A percentile compares a stretch with the other conserved stretches of the same genome.
phyloP scores from a whole-genome alignment of 2,329 filamentous ascomycete species.

The Ceratocystis lukuohia region DNA sequence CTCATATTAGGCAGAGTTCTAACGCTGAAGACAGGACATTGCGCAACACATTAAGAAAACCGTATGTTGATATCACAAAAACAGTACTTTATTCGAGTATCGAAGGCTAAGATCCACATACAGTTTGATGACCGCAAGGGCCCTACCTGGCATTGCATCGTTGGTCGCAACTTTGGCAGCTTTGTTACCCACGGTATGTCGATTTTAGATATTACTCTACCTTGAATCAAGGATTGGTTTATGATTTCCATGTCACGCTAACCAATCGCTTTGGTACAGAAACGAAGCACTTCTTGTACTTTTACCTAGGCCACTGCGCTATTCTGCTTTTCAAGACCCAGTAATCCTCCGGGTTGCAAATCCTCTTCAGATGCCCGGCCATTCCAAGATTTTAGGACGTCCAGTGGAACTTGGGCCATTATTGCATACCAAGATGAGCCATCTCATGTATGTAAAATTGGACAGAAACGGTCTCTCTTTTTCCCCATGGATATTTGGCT shows the following conservation, averaged over 20 bases:
- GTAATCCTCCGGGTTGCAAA: conserved; percentile 35
- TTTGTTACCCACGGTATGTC: conserved; percentile 88
- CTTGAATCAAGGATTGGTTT: neutral
- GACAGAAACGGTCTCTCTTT: no score
- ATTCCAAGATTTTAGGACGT: neutral
- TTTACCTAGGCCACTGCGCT: conserved; percentile 96
- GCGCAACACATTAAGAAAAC: conserved; percentile 92
- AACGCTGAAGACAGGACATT: conserved; percentile 54
- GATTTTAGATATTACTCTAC: neutral
- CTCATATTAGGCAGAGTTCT: neutral
- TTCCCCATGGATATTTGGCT: no score
- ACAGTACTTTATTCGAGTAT: neutral
- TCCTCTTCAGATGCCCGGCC: neutral
- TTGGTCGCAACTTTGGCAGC: conserved; percentile 95
- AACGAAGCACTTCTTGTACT: conserved; percentile 99
- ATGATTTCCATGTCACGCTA: neutral
- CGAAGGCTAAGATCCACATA: neutral
- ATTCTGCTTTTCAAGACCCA: conserved; percentile 99
- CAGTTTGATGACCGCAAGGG: conserved; percentile 96
- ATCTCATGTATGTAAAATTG: no score
- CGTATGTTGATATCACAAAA: conserved; percentile 35
- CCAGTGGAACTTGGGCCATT: no score
- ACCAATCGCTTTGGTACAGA: conserved; percentile 41
- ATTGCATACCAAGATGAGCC: no score
- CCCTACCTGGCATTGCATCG: conserved; percentile 98